Evolutionary conservation across 345 rosid species (phyloP), one percentile per base, ranked within the genome.

Genomic region (Citropsis articulata): DNA sequence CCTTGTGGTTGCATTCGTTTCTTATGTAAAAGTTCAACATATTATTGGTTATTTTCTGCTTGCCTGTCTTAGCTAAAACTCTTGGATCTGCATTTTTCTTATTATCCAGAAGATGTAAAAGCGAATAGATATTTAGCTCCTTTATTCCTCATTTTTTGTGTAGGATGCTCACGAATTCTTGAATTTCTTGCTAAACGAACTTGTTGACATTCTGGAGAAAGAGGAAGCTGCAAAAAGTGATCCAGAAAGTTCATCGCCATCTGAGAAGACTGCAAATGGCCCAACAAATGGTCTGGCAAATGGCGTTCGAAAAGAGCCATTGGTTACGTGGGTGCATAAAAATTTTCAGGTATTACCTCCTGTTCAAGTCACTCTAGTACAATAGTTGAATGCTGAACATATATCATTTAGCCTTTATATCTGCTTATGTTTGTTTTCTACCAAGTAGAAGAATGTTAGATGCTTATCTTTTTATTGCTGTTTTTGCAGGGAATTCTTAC

Each of bases 91-190:
- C 21, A 40, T 72, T 67, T 24, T 38, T 33, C 30, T 72, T 28
- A 33, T 68, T 50, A 25, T 66, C 18, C 24, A n/a, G 40, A 35
- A 45, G 12, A 59, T 59, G n/a, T 27, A 22, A 62, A 48, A 22
- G 33, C 63, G 60, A 22, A 69, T 56, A 66, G 35, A 69, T 38
- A 53, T 60, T 27, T 74, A 67, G n/a, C 57, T 78, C 10, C 42
- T 31, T 68, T 30, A 60, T 45, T 69, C 45, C 33, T 61, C 57
- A 13, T 68, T 71, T 27, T 79, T 38, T 63, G 61, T 86, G 82
- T 72, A 97, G 99, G 99, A 97, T 87, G 99, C 99, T 66, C 99
- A 97, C 84, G 99, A 97, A 75, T 94, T 97, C 85, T 85, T 97
- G 87, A 97, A 94, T 82, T 97, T 93, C 86, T 86, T 97, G 84